Evolutionary conservation across 257 asterid species (phyloP).

Genomic region (Solanum clarkiae): DNA sequence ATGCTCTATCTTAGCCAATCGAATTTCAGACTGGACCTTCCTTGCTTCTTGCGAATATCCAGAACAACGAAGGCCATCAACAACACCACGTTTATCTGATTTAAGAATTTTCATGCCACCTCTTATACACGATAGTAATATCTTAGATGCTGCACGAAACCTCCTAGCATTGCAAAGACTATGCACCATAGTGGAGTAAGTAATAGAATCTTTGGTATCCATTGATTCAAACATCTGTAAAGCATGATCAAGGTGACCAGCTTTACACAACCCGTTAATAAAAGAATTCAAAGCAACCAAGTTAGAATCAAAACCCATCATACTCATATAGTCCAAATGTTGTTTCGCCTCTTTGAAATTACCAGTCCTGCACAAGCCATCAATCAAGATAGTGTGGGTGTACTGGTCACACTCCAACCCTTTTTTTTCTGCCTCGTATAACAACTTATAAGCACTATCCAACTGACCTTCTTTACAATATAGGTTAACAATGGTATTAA

Average conservation of each 20-base stretch:
- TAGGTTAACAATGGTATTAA: slow-evolving; percentile 60
- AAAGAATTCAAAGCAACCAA: slow-evolving; percentile 69
- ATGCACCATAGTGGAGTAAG: slow-evolving; percentile 68
- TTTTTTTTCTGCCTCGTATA: slow-evolving; percentile 33
- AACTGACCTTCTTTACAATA: slow-evolving; percentile 54
- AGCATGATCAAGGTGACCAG: slow-evolving; percentile 55
- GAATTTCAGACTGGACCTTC: slow-evolving; percentile 30
- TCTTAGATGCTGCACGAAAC: slow-evolving; percentile 52
- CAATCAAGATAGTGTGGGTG: slow-evolving; percentile 68
- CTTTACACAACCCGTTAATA: slow-evolving; percentile 55
- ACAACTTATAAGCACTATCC: slow-evolving; percentile 40
- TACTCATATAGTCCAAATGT: slow-evolving; percentile 42
- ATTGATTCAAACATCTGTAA: slow-evolving; percentile 40
- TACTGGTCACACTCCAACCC: slow-evolving; percentile 58
- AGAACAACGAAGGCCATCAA: slow-evolving; percentile 36
- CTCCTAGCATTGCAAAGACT: slow-evolving; percentile 56
- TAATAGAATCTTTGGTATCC: slow-evolving; percentile 55
- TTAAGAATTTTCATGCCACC: slow-evolving; percentile 38
- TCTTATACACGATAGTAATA: slow-evolving; percentile 46
- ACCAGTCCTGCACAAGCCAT: slow-evolving; percentile 72
- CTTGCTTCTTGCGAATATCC: slow-evolving; percentile 21
- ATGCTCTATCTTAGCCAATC: slow-evolving; percentile 32
- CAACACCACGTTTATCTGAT: slow-evolving; percentile 46
- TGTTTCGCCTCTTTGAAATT: slow-evolving; percentile 37
- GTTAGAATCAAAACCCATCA: slow-evolving; percentile 35